Conservation (phyloP, 2,329 filamentous ascomycete genomes). For the Ceratocystis harringtonii region DNA sequence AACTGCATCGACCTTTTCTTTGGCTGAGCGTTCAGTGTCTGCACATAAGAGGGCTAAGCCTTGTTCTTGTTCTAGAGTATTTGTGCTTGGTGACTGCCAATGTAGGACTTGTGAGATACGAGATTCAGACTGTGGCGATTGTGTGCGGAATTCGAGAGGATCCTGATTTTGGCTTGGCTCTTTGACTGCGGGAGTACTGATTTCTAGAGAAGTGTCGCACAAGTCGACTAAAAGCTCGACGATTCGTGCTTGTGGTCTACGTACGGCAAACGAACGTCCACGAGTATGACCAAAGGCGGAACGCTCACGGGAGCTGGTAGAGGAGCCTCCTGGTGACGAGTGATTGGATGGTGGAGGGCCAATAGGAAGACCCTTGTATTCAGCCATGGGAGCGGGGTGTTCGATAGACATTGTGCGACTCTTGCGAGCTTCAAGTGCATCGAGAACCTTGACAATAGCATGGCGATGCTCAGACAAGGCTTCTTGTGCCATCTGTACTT, state of each 20-base stretch:
- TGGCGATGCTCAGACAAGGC: conserved; percentile 83
- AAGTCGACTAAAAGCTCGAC: conserved; percentile 89
- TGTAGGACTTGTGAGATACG: conserved; percentile 87
- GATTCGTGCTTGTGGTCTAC: conserved; percentile 78
- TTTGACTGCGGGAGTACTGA: conserved; percentile 86
- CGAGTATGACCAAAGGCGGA: conserved; percentile 68
- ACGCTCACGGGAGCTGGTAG: conserved; percentile 55
- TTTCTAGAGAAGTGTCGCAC: conserved; percentile 88
- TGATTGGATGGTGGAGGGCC: conserved; percentile 57
- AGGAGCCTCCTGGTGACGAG: conserved; percentile 56
- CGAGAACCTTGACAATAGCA: conserved; percentile 85
- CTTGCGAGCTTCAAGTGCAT: conserved; percentile 70
- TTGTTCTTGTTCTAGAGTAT: conserved; percentile 84
- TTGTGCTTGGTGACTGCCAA: conserved; percentile 89
- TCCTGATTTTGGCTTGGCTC: conserved; percentile 42
- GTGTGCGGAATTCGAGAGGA: conserved; percentile 68
- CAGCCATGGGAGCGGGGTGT: conserved; percentile 43
- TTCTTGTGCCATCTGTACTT: conserved; percentile 91
- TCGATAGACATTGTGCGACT: conserved; percentile 47
- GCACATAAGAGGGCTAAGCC: conserved; percentile 75
- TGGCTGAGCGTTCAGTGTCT: conserved; percentile 74
- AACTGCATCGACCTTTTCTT: conserved; percentile 82
- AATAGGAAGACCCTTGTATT: conserved; percentile 80
- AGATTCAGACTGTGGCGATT: conserved; percentile 91
- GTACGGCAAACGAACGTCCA: conserved; percentile 77